Evolutionary conservation across 352 stramenopile genomes (phyloP), one percentile per base, ranked within the genome.

Genomic region (Peronospora destructor): DNA sequence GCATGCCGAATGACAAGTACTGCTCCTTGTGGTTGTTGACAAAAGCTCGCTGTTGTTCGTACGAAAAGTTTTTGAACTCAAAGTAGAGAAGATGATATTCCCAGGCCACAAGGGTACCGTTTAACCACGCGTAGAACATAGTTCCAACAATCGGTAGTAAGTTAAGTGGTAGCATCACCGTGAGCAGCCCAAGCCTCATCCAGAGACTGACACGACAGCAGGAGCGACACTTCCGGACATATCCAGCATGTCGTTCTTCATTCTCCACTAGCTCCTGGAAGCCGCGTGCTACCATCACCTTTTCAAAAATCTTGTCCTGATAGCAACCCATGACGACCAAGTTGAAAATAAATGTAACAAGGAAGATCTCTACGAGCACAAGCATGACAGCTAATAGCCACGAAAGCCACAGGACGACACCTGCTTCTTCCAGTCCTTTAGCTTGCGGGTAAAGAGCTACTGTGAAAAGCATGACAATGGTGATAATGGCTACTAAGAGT

Each of bases 21-120:
- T 85, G 58, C 34, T 62, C 38, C 41, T 75, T 71, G 53, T 64
- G 73, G 23, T 66, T 48, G 8, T 71, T 48, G 16, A 90, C 40
- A 10, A 85, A 68, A 6, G 47, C 51, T 45, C 73, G 71, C 44
- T 90, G 78, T 40, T 86, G 63, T 11, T 43, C 59, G 53, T 85
- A 85, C n/a, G 40, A 45, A 16, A 66, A 65, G 45, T 75, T 71
- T 42, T 81, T 82, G 48, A 85, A 68, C 57, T 86, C 76, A 53
- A 90, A 87, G 55, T 85, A 90, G 53, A 78, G 79, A 26, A 86
- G 57, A 47, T 87, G 76, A 35, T 82, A 73, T 54, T 87, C 76
- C 78, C 78, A 90, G 6, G 67, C 76, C 42, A 85, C 47, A 41
- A 87, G 56, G 14, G 68, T 73, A 53, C 75, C 73, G 57, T 90